These are phyloP conservation scores for Linum lewisii DNA, from an alignment of 345 rosid species.

Conservation along the genomic window DNA sequence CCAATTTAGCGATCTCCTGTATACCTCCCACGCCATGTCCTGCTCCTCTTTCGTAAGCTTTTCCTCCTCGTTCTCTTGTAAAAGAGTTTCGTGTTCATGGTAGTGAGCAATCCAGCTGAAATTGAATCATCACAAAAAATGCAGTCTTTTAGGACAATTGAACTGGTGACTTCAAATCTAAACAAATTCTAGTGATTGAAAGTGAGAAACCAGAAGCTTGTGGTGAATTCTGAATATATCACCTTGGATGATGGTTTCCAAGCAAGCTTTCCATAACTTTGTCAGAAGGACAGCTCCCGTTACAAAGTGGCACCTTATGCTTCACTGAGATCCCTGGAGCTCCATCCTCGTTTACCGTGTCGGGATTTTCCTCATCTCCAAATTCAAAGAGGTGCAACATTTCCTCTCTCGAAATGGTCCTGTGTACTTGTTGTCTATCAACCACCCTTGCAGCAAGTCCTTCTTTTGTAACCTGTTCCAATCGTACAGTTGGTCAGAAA, in stretches of 20 bases:
- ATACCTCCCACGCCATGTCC: conserved; percentile 99
- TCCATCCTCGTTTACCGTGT: conserved; percentile 33
- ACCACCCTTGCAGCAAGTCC: conserved; percentile 99
- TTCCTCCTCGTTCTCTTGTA: conserved; percentile 99
- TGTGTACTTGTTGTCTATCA: conserved; percentile 94
- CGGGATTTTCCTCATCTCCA: conserved; percentile 79
- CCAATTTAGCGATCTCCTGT: conserved; percentile 61
- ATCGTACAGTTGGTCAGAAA: conserved; percentile 18
- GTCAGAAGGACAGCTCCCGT: conserved; percentile 68
- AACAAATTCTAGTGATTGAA: not conserved
- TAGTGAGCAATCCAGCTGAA: conserved; percentile 82
- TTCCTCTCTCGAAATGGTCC: conserved; percentile 95
- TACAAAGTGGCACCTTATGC: conserved; percentile 40
- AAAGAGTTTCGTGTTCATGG: conserved; percentile 94
- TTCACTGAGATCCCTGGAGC: conserved; percentile 41
- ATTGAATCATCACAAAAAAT: not conserved
- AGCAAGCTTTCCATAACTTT: conserved; percentile 79
- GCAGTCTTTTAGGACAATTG: not conserved
- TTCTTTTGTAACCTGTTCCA: conserved; percentile 87
- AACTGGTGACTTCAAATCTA: not conserved
- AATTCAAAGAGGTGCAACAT: conserved; percentile 98
- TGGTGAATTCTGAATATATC: not conserved
- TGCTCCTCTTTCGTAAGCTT: conserved; percentile 95
- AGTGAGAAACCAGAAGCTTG: conserved; percentile 4
- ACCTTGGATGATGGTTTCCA: conserved; percentile 75